Base-by-base conservation (phyloP, 768 basidiomycete species). In the Boletus insuetus region DNA sequence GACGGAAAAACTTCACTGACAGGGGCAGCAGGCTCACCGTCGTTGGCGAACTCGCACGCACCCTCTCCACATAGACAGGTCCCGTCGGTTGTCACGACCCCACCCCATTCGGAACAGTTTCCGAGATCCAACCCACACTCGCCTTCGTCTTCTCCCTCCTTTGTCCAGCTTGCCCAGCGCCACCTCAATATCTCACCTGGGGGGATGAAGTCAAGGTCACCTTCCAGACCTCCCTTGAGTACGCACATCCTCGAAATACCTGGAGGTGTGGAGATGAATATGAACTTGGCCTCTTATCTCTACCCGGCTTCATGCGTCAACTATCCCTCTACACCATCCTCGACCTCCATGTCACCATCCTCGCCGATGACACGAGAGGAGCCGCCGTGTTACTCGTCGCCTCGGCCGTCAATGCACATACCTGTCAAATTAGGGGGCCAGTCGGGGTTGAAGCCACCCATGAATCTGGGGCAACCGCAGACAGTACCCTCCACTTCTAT, bases 311-410 rank as follows among this genome's bases (percentile, higher is more conserved):
- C 77, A 13, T 82, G 79, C 6, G 74, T 74, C 16, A 80, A 78
- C 34, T 81, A 75, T 51, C 83, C 83, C 5, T 83, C 87, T 17
- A 75, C 81, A 7, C 78, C 81, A 31, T 84, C 85, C 11, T 85
- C 83, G 32, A 75, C 78, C 2, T 81, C 82, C 14, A 63, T 78
- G 13, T 83, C 82, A 9, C 73, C 78, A 40, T 82, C 80, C 38
- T 75, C 77, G 1, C 72, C 73, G 9, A 58, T 56, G 32, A 55
- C 35, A n/a, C 57, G 44, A 7, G 58, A 71, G 35, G 64, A 63
- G 16, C 34, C 45, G 7, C 41, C 51, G 29, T 51, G 56, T 42
- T 67, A 67, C 38, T 58, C 66, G 3, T 68, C 68, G 16, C 60
- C 62, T 17, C 64, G 56, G 16, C 51, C 37, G 5, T 43, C 58